phyloP scores from a whole-genome alignment of 495 filamentous ascomycete species.

The Penicillium atrosanguineum region DNA sequence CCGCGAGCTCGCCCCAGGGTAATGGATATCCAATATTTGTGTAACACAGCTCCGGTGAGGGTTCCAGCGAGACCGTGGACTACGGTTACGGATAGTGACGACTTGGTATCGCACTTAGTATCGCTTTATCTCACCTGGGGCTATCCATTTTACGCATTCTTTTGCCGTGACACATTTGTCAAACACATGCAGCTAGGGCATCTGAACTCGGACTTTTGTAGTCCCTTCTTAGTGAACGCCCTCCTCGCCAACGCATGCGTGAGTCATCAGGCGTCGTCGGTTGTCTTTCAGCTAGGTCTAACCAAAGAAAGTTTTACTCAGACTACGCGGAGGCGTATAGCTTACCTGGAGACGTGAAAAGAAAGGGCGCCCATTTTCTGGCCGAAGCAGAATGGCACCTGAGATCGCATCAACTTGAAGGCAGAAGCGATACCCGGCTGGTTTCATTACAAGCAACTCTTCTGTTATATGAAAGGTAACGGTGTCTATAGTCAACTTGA shows the following conservation, averaged over 20 bases:
- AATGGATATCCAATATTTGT: constrained; percentile 25
- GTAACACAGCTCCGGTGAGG: constrained; percentile 13
- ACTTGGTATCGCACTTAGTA: constrained; percentile 39
- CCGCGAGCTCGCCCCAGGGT: constrained; percentile 12
- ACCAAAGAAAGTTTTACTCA: constrained; percentile 23
- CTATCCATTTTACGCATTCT: constrained; percentile 38
- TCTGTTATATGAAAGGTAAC: constrained; percentile 32
- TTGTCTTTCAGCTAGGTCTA: background rate
- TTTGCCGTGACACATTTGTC: constrained; percentile 37
- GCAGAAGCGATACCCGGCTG: constrained; percentile 19
- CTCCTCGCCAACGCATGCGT: constrained; percentile 40
- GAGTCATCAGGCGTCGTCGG: constrained; percentile 1
- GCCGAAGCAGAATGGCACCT: constrained; percentile 30
- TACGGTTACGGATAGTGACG: constrained; percentile 35
- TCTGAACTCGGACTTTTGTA: constrained; percentile 36
- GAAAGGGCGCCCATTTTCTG: constrained; percentile 28
- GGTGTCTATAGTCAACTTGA: background rate
- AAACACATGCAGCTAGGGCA: constrained; percentile 30
- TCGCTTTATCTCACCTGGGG: constrained; percentile 44
- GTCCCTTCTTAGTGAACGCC: constrained; percentile 45
- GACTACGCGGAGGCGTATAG: constrained; percentile 30
- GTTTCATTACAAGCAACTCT: constrained; percentile 29
- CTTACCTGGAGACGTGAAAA: constrained; percentile 27
- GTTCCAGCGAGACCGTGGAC: constrained; percentile 42
- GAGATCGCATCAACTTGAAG: constrained; percentile 17